Evolutionary conservation across 1,284 basidiomycete species (phyloP), one percentile per base, ranked within the genome.

Genomic region (Puccinia novopanici): DNA sequence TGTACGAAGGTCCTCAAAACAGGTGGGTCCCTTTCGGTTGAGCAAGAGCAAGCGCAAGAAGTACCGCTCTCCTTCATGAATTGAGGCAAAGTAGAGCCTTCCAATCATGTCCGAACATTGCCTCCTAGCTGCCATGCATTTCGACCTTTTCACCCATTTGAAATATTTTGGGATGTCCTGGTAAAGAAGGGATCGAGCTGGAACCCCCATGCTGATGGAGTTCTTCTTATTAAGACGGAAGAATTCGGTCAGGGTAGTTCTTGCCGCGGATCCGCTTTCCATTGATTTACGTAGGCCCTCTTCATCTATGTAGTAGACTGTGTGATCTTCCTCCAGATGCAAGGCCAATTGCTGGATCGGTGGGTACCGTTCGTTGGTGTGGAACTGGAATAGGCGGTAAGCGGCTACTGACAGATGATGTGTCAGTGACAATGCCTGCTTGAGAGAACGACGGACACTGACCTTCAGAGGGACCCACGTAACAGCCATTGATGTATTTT

Each of bases 11-110:
- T 73, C 52, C 9, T 24, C 17, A 54, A 55, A 55, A 34, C 30
- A 27, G 12, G 27, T 54, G 52, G 50, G 27, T 27, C 15, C 48
- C 22, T 34, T 73, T 19, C 27, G 24, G 19, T 40, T 34, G 4
- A 19, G n/a, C 8, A 77, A 84, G 87, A 63, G 24, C 3, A 63
- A 19, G 10, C 59, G 6, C 59, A 63, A 63, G 34, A 30, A 34
- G 34, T 63, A 63, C 34, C 59, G 24, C 34, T 63, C 59, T 15
- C 59, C 59, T 40, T 63, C 59, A 15, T 63, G 5, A 10, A 63
- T 40, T 24, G 59, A 3, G 12, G 34, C 59, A 63, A 22, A 24
- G 34, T 63, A 63, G 3, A 63, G 24, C 6, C 34, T 57, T 30
- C 55, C 55, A n/a, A 57, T 30, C 55, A 57, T 57, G 22, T 57